Evolutionary conservation across 176 grass and related monocot species (phyloP).

Genomic region (Olyra latifolia): DNA sequence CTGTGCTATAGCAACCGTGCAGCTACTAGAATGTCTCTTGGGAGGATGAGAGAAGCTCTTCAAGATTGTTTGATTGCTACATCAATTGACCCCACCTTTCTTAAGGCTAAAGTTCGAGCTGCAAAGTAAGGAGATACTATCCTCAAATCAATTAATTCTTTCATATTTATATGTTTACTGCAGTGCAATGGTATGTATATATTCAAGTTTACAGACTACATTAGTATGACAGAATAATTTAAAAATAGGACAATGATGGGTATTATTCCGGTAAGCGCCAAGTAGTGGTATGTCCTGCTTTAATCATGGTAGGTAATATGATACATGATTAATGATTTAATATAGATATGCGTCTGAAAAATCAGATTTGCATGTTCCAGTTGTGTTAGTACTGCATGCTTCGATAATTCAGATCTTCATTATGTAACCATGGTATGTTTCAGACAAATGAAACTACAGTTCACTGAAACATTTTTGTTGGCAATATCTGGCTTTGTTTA

Average conservation of each 20-base stretch:
- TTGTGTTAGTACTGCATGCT: neutral
- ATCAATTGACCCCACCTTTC: constrained; percentile 71
- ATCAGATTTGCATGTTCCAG: constrained; percentile 16
- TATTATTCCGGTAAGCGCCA: neutral
- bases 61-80: constrained; percentile 74
- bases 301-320: constrained; percentile 10
- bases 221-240: constrained; percentile 1
- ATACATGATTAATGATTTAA: constrained; percentile 5
- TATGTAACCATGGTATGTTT: constrained; percentile 16
- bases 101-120: constrained; percentile 81
- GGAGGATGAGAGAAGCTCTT: constrained; percentile 82
- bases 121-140: constrained; percentile 70
- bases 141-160: constrained; percentile 3
- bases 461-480: neutral
- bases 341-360: neutral
- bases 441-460: constrained; percentile 7
- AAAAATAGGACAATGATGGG: neutral
- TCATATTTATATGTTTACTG: neutral
- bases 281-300: constrained; percentile 25
- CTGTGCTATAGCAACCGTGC: constrained; percentile 98
- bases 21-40: constrained; percentile 83
- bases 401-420: neutral
- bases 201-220: neutral
- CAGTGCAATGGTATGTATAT: neutral
- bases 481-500: constrained; percentile 5